Evolutionary conservation across 2,329 filamentous ascomycete genomes (phyloP).

Genomic region (Nannizziopsis barbatae): DNA sequence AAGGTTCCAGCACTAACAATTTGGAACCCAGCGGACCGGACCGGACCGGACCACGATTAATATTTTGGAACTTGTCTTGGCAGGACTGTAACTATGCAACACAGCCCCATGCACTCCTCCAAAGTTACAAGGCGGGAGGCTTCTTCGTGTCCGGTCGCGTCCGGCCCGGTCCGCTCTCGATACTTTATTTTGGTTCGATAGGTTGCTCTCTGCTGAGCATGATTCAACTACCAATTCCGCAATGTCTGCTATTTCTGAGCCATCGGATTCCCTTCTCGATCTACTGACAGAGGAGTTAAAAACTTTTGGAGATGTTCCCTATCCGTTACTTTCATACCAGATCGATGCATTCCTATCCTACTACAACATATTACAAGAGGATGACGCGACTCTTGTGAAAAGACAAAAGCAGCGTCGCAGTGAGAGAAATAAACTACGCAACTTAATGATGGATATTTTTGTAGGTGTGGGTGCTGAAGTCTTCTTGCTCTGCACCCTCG

Average conservation of each 20-base stretch:
- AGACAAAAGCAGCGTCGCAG: background rate
- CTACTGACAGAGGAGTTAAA: background rate
- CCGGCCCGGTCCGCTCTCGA: too few species aligned
- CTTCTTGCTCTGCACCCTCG: background rate
- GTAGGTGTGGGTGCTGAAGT: background rate
- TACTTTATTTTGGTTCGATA: too few species aligned
- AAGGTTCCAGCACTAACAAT: too few species aligned
- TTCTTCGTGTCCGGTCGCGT: too few species aligned
- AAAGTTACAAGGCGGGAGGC: too few species aligned
- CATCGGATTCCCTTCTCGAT: background rate
- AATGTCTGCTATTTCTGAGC: background rate
- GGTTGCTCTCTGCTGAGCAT: too few species aligned
- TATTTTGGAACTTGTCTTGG: too few species aligned
- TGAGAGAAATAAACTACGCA: background rate
- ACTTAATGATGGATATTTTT: background rate
- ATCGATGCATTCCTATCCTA: background rate
- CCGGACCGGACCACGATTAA: too few species aligned
- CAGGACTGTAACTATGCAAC: too few species aligned
- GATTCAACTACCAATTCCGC: too few species aligned
- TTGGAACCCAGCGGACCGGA: too few species aligned
- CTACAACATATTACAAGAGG: background rate
- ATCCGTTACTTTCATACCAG: conserved; percentile 1
- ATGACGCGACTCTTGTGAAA: background rate
- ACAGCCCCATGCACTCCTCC: too few species aligned
- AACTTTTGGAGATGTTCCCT: background rate